Base-by-base conservation (phyloP, 192 early-diverging fungal genomes). In the Podila epicladia region DNA sequence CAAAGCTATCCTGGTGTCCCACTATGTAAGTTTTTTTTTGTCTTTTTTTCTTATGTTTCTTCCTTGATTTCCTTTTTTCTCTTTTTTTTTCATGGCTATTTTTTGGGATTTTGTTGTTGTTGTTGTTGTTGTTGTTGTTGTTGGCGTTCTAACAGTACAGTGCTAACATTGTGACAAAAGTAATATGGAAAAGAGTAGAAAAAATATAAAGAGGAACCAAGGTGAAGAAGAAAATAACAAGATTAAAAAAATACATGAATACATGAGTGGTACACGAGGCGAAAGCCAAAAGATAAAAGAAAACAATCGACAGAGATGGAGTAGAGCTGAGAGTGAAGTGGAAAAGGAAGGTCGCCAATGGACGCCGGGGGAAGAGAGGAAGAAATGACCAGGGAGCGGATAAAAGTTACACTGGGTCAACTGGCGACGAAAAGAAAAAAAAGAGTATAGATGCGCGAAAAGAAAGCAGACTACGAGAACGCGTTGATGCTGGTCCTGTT, bases 91-190 rank as follows among this genome's bases (percentile, higher is more conserved):
- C 31, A 28, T 48, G 9, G 3, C 49, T 49, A 6, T 66, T 17
- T 20, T 26, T 50, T 26, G 32, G 22, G 2, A 5, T 29, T 65
- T 58, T 28, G 5, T 6, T n/a, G 13, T 9, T 58, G 17, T 64
- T 22, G 50, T 41, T 48, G 51, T 29, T 53, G 9, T 17, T 38
- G 19, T 38, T 33, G 12, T 29, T 15, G 20, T 13, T 59, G 57
- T 19, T 71, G 75, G 64, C 67, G 69, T 77, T 38, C 71, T 79
- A 70, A 66, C 58, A 66, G 74, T 50, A 70, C 64, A 37, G 65
- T 65, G 58, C 69, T 65, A 55, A 70, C 60, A 62, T 12, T 58
- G 67, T 8, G 26, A 67, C 9, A 62, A 37, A 62, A 50, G 61
- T 8, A 51, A 31, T 19, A 32, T 2, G 28, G 32, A 7, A 63